A percentile compares a stretch with the other conserved stretches of the same genome.
Conservation (phyloP, 495 filamentous ascomycete species). For the Astrocystis sublimbata region DNA sequence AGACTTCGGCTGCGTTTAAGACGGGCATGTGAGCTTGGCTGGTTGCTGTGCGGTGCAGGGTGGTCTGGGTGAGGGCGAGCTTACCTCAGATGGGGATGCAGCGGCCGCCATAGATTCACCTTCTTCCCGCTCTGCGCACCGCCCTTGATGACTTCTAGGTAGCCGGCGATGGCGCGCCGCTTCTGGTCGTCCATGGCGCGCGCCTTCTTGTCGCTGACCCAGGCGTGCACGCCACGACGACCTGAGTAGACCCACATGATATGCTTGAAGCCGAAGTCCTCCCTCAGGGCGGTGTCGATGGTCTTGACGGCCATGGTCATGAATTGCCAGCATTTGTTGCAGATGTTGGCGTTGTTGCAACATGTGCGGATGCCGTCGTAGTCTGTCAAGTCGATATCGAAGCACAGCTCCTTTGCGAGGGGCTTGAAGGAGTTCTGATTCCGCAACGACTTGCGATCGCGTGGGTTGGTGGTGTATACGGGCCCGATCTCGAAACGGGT, state of each 20-base stretch:
- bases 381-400: slow-evolving; percentile 99
- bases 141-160: slow-evolving; percentile 83
- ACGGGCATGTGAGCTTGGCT: not conserved
- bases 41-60: not conserved
- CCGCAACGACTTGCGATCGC: slow-evolving; percentile 84
- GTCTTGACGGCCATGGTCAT: slow-evolving; percentile 97
- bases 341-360: slow-evolving; percentile 91
- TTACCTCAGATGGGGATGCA: slow-evolving; percentile 85
- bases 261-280: slow-evolving; percentile 95
- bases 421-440: slow-evolving; percentile 74
- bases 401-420: slow-evolving; percentile 87
- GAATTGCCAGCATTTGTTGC: slow-evolving; percentile 91
- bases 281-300: slow-evolving; percentile 77
- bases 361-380: slow-evolving; percentile 97
- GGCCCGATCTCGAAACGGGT: slow-evolving; percentile 97
- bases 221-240: slow-evolving; percentile 93
- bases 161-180: slow-evolving; percentile 78
- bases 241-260: slow-evolving; percentile 99
- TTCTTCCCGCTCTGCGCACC: slow-evolving; percentile 83
- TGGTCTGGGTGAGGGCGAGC: slow-evolving; percentile 19
- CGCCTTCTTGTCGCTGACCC: slow-evolving; percentile 93
- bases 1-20: slow-evolving; percentile 67
- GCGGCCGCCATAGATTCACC: slow-evolving; percentile 78
- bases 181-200: slow-evolving; percentile 80
- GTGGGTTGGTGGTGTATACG: slow-evolving; percentile 88